Evolutionary conservation across 768 basidiomycete species (phyloP).

Genomic region (Psilocybe azurescens): DNA sequence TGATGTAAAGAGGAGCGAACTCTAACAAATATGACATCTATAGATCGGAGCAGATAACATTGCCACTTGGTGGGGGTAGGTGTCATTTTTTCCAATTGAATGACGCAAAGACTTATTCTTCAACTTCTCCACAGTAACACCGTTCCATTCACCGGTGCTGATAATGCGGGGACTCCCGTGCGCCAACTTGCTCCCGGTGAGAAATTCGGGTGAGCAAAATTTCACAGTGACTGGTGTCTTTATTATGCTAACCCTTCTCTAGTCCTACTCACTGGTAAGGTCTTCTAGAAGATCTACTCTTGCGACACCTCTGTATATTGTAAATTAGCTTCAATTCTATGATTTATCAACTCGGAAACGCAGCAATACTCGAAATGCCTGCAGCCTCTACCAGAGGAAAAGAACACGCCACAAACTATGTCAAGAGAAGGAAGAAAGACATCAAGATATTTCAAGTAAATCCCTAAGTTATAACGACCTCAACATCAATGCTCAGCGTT

Average conservation of each 20-base stretch:
- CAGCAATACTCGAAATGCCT: too few species aligned
- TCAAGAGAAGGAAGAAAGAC: too few species aligned
- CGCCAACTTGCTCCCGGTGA: constrained; percentile 18
- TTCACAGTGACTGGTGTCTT: neutral
- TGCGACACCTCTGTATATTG: neutral
- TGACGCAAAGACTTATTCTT: neutral
- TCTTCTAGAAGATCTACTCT: neutral
- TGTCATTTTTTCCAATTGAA: neutral
- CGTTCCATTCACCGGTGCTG: constrained; percentile 20
- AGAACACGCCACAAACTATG: too few species aligned
- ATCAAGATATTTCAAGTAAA: too few species aligned
- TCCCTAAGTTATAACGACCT: too few species aligned
- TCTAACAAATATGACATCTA: neutral
- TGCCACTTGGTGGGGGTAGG: constrained; percentile 41
- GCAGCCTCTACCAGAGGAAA: too few species aligned
- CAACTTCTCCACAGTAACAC: constrained; percentile 12
- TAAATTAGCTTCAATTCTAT: constrained; percentile 5
- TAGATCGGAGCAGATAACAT: constrained; percentile 36
- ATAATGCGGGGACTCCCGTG: constrained; percentile 17
- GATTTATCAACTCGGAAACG: neutral
- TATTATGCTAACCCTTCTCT: neutral
- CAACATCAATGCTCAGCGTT: too few species aligned
- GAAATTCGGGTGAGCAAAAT: constrained; percentile 18
- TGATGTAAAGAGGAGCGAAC: too few species aligned
- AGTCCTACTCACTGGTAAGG: constrained; percentile 14